Percentiles rank a stretch among this genome's conserved stretches.
Evolutionary conservation across 805 yeast genomes (phyloP).

Genomic region (Ogataea pignaliae): DNA sequence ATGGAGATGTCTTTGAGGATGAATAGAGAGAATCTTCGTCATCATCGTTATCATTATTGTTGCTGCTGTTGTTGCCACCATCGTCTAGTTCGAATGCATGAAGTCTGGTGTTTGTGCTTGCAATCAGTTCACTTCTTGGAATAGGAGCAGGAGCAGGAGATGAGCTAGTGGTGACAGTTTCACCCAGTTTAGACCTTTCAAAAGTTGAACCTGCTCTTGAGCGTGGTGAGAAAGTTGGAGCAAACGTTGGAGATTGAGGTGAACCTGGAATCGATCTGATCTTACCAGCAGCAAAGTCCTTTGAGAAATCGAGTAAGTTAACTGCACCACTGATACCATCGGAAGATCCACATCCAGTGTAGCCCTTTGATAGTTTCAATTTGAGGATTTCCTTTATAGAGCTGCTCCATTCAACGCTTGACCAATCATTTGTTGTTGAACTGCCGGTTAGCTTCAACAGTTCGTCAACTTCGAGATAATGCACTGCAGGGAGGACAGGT

Average conservation of each 20-base stretch:
- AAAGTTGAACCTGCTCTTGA: slow-evolving; percentile 1
- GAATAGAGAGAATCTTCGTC: slow-evolving; percentile 1
- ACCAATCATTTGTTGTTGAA: slow-evolving; percentile 42
- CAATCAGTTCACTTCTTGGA: not conserved
- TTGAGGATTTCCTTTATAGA: slow-evolving; percentile 53
- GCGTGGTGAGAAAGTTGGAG: slow-evolving; percentile 28
- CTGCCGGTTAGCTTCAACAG: slow-evolving; percentile 37
- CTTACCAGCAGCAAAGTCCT: slow-evolving; percentile 23
- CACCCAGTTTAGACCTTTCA: slow-evolving; percentile 8
- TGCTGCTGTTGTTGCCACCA: too few species aligned
- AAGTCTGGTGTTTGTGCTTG: not conserved
- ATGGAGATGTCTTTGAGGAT: not conserved
- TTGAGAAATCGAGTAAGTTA: slow-evolving; percentile 18
- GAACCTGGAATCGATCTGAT: slow-evolving; percentile 24
- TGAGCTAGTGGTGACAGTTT: not conserved
- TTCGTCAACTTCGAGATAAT: slow-evolving; percentile 66
- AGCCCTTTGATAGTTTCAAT: slow-evolving; percentile 52
- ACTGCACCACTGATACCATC: slow-evolving; percentile 61
- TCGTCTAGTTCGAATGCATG: not conserved
- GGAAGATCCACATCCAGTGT: slow-evolving; percentile 72
- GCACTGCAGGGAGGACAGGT: slow-evolving; percentile 75
- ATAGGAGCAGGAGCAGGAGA: not conserved
- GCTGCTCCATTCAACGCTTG: slow-evolving; percentile 53
- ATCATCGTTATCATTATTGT: too few species aligned
- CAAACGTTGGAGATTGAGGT: slow-evolving; percentile 34